Conservation (phyloP, 2,329 filamentous ascomycete genomes). For the Metarhizium guizhouense region DNA sequence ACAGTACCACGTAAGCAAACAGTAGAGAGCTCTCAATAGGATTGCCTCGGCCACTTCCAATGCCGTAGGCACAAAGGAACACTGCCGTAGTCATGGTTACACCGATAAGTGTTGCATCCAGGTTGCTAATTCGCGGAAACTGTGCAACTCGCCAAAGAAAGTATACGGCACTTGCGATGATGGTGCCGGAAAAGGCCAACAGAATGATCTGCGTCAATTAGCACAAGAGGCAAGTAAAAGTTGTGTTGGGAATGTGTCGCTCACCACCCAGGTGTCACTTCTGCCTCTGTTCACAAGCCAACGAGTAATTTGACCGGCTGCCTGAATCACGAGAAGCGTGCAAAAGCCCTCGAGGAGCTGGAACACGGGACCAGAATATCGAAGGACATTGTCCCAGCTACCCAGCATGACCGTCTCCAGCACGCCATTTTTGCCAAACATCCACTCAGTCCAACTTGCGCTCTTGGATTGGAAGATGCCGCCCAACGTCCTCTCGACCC, state of each 20-base stretch:
- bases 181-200: constrained; percentile 76
- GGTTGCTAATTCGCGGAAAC: constrained; percentile 86
- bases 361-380: constrained; percentile 89
- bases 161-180: constrained; percentile 90
- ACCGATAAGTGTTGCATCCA: constrained; percentile 87
- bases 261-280: constrained; percentile 93
- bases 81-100: constrained; percentile 86
- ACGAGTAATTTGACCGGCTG: constrained; percentile 84
- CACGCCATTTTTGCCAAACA: constrained; percentile 79
- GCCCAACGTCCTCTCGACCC: constrained; percentile 73
- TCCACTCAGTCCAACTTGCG: constrained; percentile 69
- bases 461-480: constrained; percentile 53
- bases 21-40: constrained; percentile 90
- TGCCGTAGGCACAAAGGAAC: constrained; percentile 88
- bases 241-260: constrained; percentile 20
- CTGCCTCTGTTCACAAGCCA: constrained; percentile 91
- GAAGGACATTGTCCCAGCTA: constrained; percentile 78
- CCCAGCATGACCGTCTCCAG: constrained; percentile 74
- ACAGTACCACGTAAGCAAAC: constrained; percentile 96
- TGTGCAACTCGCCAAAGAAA: constrained; percentile 93
- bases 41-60: constrained; percentile 87
- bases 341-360: constrained; percentile 95
- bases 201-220: constrained; percentile 65
- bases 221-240: constrained; percentile 8
- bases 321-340: constrained; percentile 90